phyloP scores from a whole-genome alignment of 169 alveolate species.

The Theileria parva region DNA sequence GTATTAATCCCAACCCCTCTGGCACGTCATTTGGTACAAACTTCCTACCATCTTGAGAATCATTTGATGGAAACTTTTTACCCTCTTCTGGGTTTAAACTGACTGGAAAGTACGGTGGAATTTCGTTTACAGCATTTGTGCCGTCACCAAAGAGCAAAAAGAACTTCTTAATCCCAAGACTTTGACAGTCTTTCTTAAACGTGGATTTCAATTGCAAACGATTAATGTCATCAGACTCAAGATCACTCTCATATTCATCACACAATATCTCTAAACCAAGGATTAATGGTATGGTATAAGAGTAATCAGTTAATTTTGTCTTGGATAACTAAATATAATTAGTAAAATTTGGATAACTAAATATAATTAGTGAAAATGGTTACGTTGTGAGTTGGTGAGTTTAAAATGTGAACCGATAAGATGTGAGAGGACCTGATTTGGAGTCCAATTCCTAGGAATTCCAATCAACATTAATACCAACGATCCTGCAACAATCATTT shows the following conservation, averaged over 20 bases:
- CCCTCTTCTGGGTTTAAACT: not conserved
- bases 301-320: no score
- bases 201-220: not conserved
- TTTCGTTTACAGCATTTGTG: constrained; percentile 45
- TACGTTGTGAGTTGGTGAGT: not conserved
- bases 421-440: constrained; percentile 29
- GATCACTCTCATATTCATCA: constrained; percentile 33
- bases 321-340: no score
- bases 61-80: not conserved
- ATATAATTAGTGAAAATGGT: not conserved
- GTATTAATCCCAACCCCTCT: constrained; percentile 62
- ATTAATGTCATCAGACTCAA: not conserved
- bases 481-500: constrained; percentile 42
- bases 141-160: constrained; percentile 46
- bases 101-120: constrained; percentile 35
- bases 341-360: no score
- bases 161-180: constrained; percentile 53
- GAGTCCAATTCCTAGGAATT: constrained; percentile 57
- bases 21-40: constrained; percentile 46
- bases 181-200: constrained; percentile 28
- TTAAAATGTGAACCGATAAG: constrained; percentile 40
- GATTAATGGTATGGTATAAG: not conserved
- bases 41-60: not conserved
- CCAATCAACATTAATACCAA: constrained; percentile 58
- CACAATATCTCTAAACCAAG: constrained; percentile 6